phyloP scores from a whole-genome alignment of 305 asterid species.

The Fraxinus angustifolia region DNA sequence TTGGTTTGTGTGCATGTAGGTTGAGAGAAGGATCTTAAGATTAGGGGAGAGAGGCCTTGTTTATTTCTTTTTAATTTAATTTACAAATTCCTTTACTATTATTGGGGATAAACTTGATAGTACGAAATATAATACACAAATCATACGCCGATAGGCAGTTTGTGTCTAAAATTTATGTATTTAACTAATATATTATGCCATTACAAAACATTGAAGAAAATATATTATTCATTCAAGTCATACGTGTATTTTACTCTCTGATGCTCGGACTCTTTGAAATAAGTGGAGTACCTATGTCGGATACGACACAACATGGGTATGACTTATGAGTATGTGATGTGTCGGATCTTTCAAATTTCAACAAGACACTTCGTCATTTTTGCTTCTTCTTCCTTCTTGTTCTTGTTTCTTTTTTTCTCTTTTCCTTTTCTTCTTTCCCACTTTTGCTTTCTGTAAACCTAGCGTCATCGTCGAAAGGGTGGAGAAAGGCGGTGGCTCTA shows the following conservation, averaged over 20 bases:
- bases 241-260: neutral
- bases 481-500: too few relatives aligned
- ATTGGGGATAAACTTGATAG: neutral
- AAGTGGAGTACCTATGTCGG: too few relatives aligned
- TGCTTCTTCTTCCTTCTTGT: too few relatives aligned
- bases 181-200: neutral
- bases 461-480: too few relatives aligned
- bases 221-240: neutral
- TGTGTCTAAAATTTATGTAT: neutral
- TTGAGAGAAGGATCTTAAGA: neutral
- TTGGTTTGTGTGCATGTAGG: slow-evolving; percentile 9
- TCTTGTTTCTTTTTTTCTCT: too few relatives aligned
- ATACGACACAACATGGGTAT: too few relatives aligned
- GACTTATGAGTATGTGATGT: too few relatives aligned
- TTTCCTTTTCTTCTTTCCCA: too few relatives aligned
- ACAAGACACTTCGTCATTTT: too few relatives aligned
- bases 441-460: too few relatives aligned
- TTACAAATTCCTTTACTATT: neutral
- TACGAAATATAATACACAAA: neutral
- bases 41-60: neutral
- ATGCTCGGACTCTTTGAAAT: too few relatives aligned
- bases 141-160: neutral
- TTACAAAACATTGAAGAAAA: neutral
- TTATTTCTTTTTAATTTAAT: neutral
- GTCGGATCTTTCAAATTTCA: too few relatives aligned